A percentile compares a stretch with the other conserved stretches of the same genome.
These are phyloP conservation scores for Coleophoma cylindrospora DNA, from an alignment of 2,329 filamentous ascomycete species.

Conservation along the genomic window DNA sequence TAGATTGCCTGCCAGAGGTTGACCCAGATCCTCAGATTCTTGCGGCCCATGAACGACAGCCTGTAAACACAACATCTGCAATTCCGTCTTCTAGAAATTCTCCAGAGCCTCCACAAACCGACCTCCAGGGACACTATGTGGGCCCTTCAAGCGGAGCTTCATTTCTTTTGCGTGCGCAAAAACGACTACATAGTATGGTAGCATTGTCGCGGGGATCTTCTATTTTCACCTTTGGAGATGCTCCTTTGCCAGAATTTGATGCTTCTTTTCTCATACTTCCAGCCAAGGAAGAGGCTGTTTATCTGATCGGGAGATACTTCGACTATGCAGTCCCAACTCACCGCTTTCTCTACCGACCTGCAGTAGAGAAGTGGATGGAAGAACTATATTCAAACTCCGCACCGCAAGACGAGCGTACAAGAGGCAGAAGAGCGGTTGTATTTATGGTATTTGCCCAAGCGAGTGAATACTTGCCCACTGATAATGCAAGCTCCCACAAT, in stretches of 20 bases:
- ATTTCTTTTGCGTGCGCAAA: slow-evolving; percentile 45
- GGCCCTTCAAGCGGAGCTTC: slow-evolving; percentile 35
- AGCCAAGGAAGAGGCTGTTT: slow-evolving; percentile 9
- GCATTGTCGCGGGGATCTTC: slow-evolving; percentile 33
- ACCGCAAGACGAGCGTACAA: slow-evolving; percentile 31
- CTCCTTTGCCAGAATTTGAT: slow-evolving; percentile 39
- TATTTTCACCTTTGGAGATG: slow-evolving; percentile 23
- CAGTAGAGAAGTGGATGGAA: slow-evolving; percentile 42
- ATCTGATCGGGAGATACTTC: slow-evolving; percentile 47
- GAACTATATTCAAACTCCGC: slow-evolving; percentile 40
- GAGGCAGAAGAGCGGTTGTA: slow-evolving; percentile 32
- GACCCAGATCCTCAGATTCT: neutral
- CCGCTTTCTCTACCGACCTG: slow-evolving; percentile 50
- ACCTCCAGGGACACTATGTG: slow-evolving; percentile 40
- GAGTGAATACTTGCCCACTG: slow-evolving; percentile 28
- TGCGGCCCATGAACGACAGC: neutral
- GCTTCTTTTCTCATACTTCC: slow-evolving; percentile 35
- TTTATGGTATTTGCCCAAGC: slow-evolving; percentile 48
- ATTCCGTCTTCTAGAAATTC: slow-evolving; percentile 30
- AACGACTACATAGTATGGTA: slow-evolving; percentile 36
- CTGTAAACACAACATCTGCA: neutral
- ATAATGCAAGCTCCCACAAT: no score
- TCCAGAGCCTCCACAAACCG: slow-evolving; percentile 39
- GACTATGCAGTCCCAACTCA: slow-evolving; percentile 57
- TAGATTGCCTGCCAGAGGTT: neutral